Conservation (phyloP, 2,329 filamentous ascomycete genomes). For the Cladosporium velox region DNA sequence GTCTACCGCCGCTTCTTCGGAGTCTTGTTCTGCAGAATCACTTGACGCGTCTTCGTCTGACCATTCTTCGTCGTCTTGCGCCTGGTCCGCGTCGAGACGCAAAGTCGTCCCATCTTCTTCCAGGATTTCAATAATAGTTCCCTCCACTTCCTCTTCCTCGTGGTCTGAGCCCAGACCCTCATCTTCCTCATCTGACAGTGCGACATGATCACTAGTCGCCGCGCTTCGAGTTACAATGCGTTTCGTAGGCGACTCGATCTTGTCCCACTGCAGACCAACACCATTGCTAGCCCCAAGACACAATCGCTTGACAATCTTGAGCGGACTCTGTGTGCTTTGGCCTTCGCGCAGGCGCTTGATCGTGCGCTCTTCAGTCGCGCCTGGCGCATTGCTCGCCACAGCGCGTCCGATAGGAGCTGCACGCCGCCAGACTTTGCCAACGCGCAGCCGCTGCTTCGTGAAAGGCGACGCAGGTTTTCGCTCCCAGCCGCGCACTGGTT, state of each 20-base stretch:
- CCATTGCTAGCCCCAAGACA: constrained; percentile 35
- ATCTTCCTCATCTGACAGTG: constrained; percentile 25
- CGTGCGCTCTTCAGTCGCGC: constrained; percentile 1
- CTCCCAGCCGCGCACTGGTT: constrained; percentile 52
- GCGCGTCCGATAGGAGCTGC: neutral
- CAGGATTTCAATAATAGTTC: constrained; percentile 30
- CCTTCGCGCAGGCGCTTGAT: constrained; percentile 25
- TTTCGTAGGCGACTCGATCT: constrained; percentile 31
- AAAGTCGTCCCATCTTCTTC: constrained; percentile 30
- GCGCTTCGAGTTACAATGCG: constrained; percentile 36
- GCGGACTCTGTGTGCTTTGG: constrained; percentile 35
- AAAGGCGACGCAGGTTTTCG: constrained; percentile 47
- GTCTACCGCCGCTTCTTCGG: neutral
- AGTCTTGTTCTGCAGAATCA: neutral
- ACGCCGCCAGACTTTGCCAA: constrained; percentile 51
- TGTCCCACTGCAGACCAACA: constrained; percentile 33
- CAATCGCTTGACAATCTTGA: constrained; percentile 49
- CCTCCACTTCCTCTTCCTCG: constrained; percentile 24
- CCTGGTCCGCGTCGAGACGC: constrained; percentile 23
- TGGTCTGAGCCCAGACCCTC: neutral
- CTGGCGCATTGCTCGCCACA: constrained; percentile 12
- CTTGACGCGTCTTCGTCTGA: constrained; percentile 32
- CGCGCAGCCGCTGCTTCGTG: constrained; percentile 37
- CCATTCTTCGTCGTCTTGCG: constrained; percentile 24
- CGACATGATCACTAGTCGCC: constrained; percentile 27